Evolutionary conservation across 805 yeast genomes (phyloP).

Genomic region (Candida silvicultrix): DNA sequence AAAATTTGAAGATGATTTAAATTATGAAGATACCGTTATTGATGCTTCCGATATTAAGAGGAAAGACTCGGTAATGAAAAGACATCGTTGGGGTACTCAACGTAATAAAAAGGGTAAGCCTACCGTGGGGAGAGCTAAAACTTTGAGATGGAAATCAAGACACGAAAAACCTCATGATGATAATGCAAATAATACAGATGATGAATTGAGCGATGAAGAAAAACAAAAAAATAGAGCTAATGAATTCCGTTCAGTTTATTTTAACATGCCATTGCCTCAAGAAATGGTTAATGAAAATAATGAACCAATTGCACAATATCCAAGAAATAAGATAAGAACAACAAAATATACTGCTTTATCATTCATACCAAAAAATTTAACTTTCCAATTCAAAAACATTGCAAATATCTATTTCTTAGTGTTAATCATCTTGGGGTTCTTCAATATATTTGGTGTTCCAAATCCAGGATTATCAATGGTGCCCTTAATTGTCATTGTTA

Average conservation of each 20-base stretch:
- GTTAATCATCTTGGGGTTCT: conserved; percentile 72
- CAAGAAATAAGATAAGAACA: conserved; percentile 90
- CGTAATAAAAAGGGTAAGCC: conserved; percentile 70
- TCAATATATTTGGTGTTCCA: conserved; percentile 75
- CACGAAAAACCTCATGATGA: conserved; percentile 27
- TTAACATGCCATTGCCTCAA: conserved; percentile 57
- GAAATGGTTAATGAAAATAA: conserved; percentile 54
- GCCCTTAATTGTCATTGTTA: conserved; percentile 73
- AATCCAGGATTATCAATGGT: conserved; percentile 70
- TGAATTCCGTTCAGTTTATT: conserved; percentile 45
- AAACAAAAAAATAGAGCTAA: conserved; percentile 28
- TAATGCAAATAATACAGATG: conserved; percentile 22
- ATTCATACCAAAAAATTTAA: conserved; percentile 80
- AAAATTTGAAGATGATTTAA: conserved; percentile 15
- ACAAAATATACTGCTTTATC: conserved; percentile 91
- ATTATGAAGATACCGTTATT: conserved; percentile 6
- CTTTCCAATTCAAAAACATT: conserved; percentile 75
- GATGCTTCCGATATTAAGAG: conserved; percentile 14
- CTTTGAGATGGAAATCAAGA: conserved; percentile 43
- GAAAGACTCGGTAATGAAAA: conserved; percentile 51
- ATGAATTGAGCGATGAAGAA: conserved; percentile 27
- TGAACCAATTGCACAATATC: conserved; percentile 52
- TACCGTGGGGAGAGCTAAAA: conserved; percentile 48
- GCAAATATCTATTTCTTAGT: conserved; percentile 86
- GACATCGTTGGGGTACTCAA: conserved; percentile 90